Evolutionary conservation across 345 rosid genomes (phyloP).

Genomic region (Dovyalis caffra): DNA sequence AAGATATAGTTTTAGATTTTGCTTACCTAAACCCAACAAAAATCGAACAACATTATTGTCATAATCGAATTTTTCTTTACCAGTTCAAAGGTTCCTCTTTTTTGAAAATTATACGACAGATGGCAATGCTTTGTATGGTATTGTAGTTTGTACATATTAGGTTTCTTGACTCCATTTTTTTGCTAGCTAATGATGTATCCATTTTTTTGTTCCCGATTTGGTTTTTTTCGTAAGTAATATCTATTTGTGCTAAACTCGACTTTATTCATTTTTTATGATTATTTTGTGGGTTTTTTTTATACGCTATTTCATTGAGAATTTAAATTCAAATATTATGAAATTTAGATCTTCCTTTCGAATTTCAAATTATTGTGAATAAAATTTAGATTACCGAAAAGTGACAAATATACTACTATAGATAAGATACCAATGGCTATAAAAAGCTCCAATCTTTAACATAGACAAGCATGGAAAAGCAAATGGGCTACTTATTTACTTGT

Average conservation of each 20-base stretch:
- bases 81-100: not conserved
- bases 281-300: no score
- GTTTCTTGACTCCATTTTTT: not conserved
- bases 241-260: no score
- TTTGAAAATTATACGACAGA: constrained; percentile 10
- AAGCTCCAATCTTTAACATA: not conserved
- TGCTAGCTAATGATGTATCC: no score
- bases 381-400: no score
- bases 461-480: no score
- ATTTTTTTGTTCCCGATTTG: no score
- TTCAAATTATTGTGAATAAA: no score
- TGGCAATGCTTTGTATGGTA: not conserved
- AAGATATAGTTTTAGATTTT: constrained; percentile 14
- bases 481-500: not conserved
- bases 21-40: constrained; percentile 14
- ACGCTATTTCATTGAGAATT: no score
- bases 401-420: not conserved
- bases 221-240: no score
- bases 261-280: no score
- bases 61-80: constrained; percentile 1
- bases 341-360: no score
- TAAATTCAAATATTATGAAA: no score
- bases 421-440: not conserved
- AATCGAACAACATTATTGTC: constrained; percentile 11
- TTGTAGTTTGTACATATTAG: not conserved